Conservation (phyloP, 2,329 filamentous ascomycete species). For the Dactylellina sp. region DNA sequence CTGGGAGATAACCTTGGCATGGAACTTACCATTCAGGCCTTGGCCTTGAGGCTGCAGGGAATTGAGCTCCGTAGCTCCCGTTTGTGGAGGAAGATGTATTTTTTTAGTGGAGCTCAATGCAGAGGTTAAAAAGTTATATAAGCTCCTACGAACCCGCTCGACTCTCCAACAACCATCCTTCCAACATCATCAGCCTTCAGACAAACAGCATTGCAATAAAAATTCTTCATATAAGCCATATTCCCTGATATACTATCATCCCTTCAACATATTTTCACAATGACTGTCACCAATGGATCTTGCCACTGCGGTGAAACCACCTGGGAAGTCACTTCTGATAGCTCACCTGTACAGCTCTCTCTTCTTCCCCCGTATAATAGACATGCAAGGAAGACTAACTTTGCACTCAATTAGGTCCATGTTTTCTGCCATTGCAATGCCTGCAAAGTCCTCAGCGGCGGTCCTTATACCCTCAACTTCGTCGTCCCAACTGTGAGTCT, state of each 20-base stretch:
- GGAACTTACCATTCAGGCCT: conserved; percentile 1
- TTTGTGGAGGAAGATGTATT: conserved; percentile 20
- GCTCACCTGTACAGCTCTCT: conserved; percentile 15
- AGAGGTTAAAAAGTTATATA: conserved; percentile 48
- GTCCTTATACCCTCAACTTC: conserved; percentile 47
- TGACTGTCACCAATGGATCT: conserved; percentile 24
- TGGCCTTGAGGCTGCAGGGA: conserved; percentile 18
- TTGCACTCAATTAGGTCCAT: conserved; percentile 19
- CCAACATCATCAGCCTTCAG: conserved; percentile 17
- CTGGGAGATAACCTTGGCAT: conserved; percentile 9
- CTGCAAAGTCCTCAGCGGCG: conserved; percentile 44
- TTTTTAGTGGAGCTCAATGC: too few relatives aligned
- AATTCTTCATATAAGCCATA: neutral
- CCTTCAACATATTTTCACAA: conserved; percentile 2
- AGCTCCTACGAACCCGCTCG: conserved; percentile 17
- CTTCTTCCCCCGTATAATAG: neutral
- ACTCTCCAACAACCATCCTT: conserved; percentile 16
- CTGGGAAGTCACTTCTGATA: conserved; percentile 35
- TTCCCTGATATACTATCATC: neutral
- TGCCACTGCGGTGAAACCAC: conserved; percentile 48
- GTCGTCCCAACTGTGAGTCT: conserved; percentile 31
- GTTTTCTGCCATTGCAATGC: conserved; percentile 55
- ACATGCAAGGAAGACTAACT: conserved; percentile 6
- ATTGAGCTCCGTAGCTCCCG: neutral
- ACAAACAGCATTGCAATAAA: neutral